A percentile compares a stretch with the other conserved stretches of the same genome.
phyloP scores from a whole-genome alignment of 768 basidiomycete species.

The Clavulina sp. region DNA sequence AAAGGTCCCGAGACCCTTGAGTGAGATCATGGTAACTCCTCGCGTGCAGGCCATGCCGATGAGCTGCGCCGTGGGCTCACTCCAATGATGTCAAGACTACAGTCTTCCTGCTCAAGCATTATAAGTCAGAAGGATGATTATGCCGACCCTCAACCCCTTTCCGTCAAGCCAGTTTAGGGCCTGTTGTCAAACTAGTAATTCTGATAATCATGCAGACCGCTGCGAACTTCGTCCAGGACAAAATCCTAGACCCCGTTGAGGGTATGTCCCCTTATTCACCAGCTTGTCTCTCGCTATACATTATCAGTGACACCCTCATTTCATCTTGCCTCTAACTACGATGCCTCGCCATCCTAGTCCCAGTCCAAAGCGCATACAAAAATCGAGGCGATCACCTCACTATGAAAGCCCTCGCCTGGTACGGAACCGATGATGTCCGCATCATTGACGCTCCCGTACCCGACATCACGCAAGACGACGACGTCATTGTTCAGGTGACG shows the following conservation, averaged over 20 bases:
- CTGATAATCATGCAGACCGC: constrained; percentile 13
- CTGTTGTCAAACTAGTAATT: too few relatives aligned
- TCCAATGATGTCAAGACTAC: too few relatives aligned
- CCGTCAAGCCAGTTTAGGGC: too few relatives aligned
- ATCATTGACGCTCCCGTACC: constrained; percentile 33
- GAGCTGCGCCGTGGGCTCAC: too few relatives aligned
- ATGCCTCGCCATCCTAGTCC: constrained; percentile 12
- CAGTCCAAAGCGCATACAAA: constrained; percentile 23
- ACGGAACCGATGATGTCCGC: constrained; percentile 29
- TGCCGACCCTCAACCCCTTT: too few relatives aligned
- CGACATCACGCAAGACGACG: constrained; percentile 52
- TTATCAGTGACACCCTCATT: too few relatives aligned
- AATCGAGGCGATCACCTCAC: constrained; percentile 32
- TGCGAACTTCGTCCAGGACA: constrained; percentile 12
- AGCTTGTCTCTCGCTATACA: neutral
- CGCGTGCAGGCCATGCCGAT: too few relatives aligned
- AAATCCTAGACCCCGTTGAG: too few relatives aligned
- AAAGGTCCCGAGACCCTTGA: too few relatives aligned
- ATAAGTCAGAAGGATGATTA: too few relatives aligned
- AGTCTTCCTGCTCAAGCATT: too few relatives aligned
- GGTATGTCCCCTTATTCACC: constrained; percentile 4
- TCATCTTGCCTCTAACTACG: constrained; percentile 8
- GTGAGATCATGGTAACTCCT: too few relatives aligned
- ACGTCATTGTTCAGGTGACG: constrained; percentile 59
- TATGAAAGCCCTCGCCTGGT: constrained; percentile 58